Evolutionary conservation across 202 grass and related monocot genomes (phyloP).

Genomic region (Cymbopogon flexuosus): DNA sequence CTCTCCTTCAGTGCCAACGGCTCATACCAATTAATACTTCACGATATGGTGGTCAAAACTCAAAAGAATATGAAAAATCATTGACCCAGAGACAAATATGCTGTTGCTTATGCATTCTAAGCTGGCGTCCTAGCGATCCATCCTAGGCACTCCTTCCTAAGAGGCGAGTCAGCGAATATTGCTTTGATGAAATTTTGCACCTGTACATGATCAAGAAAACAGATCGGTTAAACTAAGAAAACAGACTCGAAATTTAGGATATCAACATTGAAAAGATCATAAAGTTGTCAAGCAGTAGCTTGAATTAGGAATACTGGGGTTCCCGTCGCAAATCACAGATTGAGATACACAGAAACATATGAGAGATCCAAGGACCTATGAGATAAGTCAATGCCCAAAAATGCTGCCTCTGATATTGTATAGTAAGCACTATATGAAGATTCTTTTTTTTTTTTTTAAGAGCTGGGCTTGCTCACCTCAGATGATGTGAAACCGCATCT

Average conservation of each 20-base stretch:
- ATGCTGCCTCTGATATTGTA: neutral
- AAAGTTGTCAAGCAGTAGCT: neutral
- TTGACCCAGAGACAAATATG: neutral
- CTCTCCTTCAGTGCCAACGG: neutral
- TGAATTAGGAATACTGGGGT: neutral
- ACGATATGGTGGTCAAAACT: neutral
- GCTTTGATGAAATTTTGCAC: conserved; percentile 82
- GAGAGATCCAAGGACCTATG: neutral
- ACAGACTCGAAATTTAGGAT: neutral
- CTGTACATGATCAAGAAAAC: conserved; percentile 34
- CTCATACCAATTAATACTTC: neutral
- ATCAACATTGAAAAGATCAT: neutral
- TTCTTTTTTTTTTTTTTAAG: neutral
- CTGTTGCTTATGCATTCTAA: conserved; percentile 19
- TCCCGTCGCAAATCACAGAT: neutral
- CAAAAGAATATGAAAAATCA: neutral
- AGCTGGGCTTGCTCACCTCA: conserved; percentile 49
- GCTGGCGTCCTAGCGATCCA: conserved; percentile 44
- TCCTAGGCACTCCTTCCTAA: conserved; percentile 73
- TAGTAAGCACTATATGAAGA: neutral
- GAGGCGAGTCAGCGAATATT: conserved; percentile 77
- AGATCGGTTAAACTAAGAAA: neutral
- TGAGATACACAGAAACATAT: neutral
- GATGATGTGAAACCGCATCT: conserved; percentile 75
- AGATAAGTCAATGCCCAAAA: neutral